Base-by-base conservation (phyloP, 2,329 filamentous ascomycete genomes). In the Sclerotinia sclerotiorum region DNA sequence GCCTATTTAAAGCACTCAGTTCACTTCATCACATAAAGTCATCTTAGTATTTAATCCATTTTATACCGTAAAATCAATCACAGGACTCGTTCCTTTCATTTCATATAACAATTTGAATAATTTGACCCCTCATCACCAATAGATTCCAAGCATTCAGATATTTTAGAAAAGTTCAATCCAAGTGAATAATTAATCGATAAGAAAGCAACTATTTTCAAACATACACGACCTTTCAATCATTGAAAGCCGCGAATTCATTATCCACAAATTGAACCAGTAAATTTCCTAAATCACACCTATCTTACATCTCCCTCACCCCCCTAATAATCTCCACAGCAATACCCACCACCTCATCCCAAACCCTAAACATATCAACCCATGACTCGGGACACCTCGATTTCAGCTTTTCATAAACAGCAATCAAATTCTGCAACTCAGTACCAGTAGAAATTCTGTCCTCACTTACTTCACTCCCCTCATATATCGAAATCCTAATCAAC, bases 71-170 rank as follows among this genome's bases (percentile, higher is more conserved):
- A 24, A 24, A 1, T 24, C 10, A 13, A n/a, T 21, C n/a, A 8
- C 2, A 8, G 11, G 5, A 27, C n/a, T 27, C 5, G 13, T 27
- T 15, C 5, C 5, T 5, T 15, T 15, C n/a, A 17, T 51, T 0
- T 7, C 1, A 3, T n/a, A 7, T 0, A 1, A n/a, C 4, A 1
- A 1, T n/a, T 7, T 35, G 10, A 7, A 7, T 2, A 1, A 35
- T 56, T 8, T 0, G 35, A 21, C 6, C 29, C 2, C 2, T 35
- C 5, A 5, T 21, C 29, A n/a, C 21, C 3, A 19, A n/a, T 2
- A 0, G 3, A 4, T 39, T 10, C 15, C 3, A 3, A 32, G 39
- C 0, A 2, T 56, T 39, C 0, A 5, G 2, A 24, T 10, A 39
- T 2, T 13, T 11, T 39, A 3, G 7, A 32, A 11, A 5, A 7